Percentiles rank a stretch among this genome's conserved stretches.
These are phyloP conservation scores for Geranomyces michiganensis DNA, from an alignment of 192 early-diverging fungal species.

Conservation along the genomic window DNA sequence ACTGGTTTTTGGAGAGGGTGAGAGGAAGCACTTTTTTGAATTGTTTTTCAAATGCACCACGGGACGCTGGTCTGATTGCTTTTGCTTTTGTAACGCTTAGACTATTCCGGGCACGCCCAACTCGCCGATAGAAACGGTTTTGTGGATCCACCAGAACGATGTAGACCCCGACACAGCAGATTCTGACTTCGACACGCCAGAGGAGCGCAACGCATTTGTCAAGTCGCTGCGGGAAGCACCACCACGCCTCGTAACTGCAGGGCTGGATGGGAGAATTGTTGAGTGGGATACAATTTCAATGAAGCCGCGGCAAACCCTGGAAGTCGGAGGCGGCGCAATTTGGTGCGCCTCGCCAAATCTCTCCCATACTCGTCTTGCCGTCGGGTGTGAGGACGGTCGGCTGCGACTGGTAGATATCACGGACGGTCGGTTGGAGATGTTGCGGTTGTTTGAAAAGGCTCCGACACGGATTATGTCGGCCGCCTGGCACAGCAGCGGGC, in stretches of 20 bases:
- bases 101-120: conserved; percentile 79
- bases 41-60: not conserved
- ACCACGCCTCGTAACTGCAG: conserved; percentile 84
- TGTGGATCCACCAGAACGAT: conserved; percentile 76
- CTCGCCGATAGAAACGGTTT: conserved; percentile 75
- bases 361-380: conserved; percentile 67
- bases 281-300: conserved; percentile 80
- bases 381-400: conserved; percentile 92
- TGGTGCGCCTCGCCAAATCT: conserved; percentile 88
- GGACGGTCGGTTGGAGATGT: conserved; percentile 61
- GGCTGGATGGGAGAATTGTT: conserved; percentile 79
- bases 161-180: conserved; percentile 68
- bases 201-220: conserved; percentile 52
- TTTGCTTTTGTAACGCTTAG: conserved; percentile 39
- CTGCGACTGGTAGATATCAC: conserved; percentile 88
- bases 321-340: conserved; percentile 87
- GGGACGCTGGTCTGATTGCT: not conserved
- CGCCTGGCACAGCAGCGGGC: conserved; percentile 72
- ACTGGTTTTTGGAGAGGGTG: conserved; percentile 82
- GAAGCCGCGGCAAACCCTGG: conserved; percentile 56
- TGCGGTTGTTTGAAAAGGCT: conserved; percentile 71
- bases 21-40: not conserved
- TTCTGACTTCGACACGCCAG: conserved; percentile 59
- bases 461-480: conserved; percentile 78
- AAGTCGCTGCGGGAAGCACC: conserved; percentile 41